phyloP scores from a whole-genome alignment of 768 basidiomycete genomes.

The Agrocybe pediades region DNA sequence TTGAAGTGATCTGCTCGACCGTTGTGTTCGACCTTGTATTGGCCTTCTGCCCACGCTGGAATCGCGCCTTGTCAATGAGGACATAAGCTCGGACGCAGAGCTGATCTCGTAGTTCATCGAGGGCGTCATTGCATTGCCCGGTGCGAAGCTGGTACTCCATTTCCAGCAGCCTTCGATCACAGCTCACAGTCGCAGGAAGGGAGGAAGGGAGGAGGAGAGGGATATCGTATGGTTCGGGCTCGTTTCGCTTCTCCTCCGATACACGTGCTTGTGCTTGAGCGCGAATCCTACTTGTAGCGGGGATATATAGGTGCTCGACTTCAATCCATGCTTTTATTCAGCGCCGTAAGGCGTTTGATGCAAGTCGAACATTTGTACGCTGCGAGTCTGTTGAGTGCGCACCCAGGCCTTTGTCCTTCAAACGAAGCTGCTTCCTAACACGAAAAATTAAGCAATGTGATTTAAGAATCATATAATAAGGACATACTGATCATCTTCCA shows the following conservation, averaged over 20 bases:
- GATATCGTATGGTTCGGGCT: not conserved
- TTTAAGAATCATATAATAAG: too few relatives aligned
- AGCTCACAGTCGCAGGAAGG: too few relatives aligned
- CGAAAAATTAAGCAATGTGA: too few relatives aligned
- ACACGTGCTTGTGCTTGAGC: not conserved
- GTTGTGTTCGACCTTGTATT: not conserved
- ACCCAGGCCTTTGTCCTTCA: too few relatives aligned
- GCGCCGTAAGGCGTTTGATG: not conserved
- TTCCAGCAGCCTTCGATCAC: too few relatives aligned
- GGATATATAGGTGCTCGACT: not conserved
- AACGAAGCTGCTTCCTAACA: too few relatives aligned
- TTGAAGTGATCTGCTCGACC: not conserved
- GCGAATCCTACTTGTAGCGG: not conserved
- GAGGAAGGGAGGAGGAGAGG: too few relatives aligned
- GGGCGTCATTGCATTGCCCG: too few relatives aligned
- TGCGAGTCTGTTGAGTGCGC: not conserved
- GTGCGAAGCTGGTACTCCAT: too few relatives aligned
- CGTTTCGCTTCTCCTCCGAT: not conserved
- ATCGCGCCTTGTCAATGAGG: not conserved
- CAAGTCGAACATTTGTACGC: not conserved
- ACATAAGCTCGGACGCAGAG: not conserved
- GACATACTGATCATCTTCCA: not conserved
- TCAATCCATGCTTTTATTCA: not conserved
- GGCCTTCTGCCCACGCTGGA: not conserved
- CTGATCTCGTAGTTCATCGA: too few relatives aligned